Evolutionary conservation across 1,139 yeast genomes (phyloP).

Genomic region (Geotrichum aggregatum): DNA sequence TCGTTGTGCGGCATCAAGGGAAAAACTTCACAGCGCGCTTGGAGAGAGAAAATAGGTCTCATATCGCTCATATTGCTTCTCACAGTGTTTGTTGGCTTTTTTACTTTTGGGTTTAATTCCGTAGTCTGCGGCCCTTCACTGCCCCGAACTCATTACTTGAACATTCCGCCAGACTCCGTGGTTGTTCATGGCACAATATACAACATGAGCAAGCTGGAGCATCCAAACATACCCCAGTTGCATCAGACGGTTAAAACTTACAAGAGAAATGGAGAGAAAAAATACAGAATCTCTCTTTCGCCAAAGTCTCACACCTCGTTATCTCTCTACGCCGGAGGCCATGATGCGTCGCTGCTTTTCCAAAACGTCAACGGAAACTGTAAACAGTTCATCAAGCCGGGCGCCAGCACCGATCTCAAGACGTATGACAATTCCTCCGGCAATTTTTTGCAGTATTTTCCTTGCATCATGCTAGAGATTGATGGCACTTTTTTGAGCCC

Average conservation of each 20-base stretch:
- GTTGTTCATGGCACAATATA: slow-evolving; percentile 76
- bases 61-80: slow-evolving; percentile 62
- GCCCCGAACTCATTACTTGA: slow-evolving; percentile 52
- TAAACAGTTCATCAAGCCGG: slow-evolving; percentile 61
- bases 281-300: slow-evolving; percentile 44
- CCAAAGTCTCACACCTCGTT: slow-evolving; percentile 67
- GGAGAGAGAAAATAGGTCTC: slow-evolving; percentile 87
- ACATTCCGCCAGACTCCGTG: slow-evolving; percentile 54
- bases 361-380: slow-evolving; percentile 89
- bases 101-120: slow-evolving; percentile 80
- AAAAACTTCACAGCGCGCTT: slow-evolving; percentile 74
- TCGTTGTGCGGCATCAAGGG: slow-evolving; percentile 63
- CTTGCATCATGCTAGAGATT: slow-evolving; percentile 64
- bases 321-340: slow-evolving; percentile 50
- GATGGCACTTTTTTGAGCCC: slow-evolving; percentile 34
- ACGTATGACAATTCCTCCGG: slow-evolving; percentile 31
- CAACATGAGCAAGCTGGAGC: slow-evolving; percentile 45
- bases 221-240: slow-evolving; percentile 41
- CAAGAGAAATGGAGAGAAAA: slow-evolving; percentile 8
- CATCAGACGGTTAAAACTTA: slow-evolving; percentile 36
- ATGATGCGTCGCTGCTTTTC: slow-evolving; percentile 72
- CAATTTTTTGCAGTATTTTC: slow-evolving; percentile 82
- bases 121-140: slow-evolving; percentile 57
- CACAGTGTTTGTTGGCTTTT: slow-evolving; percentile 69
- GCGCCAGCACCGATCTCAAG: slow-evolving; percentile 55